Conservation (phyloP, 495 filamentous ascomycete genomes). For the Penicillium turbatum region DNA sequence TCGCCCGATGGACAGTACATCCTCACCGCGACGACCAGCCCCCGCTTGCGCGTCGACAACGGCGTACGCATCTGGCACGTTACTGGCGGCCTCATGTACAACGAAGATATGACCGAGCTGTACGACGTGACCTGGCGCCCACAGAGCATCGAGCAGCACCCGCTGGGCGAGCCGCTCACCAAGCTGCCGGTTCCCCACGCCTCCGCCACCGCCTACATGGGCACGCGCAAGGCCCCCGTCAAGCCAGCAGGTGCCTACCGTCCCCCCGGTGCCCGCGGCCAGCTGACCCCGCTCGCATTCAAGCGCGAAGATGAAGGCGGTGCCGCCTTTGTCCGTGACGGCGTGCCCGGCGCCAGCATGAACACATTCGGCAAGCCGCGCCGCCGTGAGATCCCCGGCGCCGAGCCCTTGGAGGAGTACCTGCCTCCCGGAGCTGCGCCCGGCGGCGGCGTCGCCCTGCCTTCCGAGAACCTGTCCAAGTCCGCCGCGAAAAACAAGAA, state of each 20-base stretch:
- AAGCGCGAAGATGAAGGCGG: conserved; percentile 97
- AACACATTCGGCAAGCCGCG: conserved; percentile 78
- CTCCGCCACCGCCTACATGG: conserved; percentile 78
- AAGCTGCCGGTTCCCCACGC: conserved; percentile 76
- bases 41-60: conserved; percentile 91
- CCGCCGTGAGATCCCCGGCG: conserved; percentile 73
- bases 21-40: conserved; percentile 93
- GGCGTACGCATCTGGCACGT: conserved; percentile 95
- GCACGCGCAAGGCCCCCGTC: conserved; percentile 82
- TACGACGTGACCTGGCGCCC: conserved; percentile 93
- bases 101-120: conserved; percentile 87
- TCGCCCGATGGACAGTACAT: conserved; percentile 93
- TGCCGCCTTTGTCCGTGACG: conserved; percentile 80
- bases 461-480: conserved; percentile 68
- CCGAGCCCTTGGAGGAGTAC: conserved; percentile 57
- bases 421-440: conserved; percentile 64
- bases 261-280: conserved; percentile 90
- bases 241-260: conserved; percentile 95
- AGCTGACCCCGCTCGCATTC: conserved; percentile 85
- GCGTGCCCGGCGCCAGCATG: conserved; percentile 55
- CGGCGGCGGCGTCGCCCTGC: conserved; percentile 64
- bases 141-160: conserved; percentile 53
- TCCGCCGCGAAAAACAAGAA: conserved; percentile 97
- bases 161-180: conserved; percentile 68
- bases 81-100: conserved; percentile 85